Evolutionary conservation across 2,329 filamentous ascomycete genomes (phyloP).

Genomic region (Pseudovirgaria hyperparasitica): DNA sequence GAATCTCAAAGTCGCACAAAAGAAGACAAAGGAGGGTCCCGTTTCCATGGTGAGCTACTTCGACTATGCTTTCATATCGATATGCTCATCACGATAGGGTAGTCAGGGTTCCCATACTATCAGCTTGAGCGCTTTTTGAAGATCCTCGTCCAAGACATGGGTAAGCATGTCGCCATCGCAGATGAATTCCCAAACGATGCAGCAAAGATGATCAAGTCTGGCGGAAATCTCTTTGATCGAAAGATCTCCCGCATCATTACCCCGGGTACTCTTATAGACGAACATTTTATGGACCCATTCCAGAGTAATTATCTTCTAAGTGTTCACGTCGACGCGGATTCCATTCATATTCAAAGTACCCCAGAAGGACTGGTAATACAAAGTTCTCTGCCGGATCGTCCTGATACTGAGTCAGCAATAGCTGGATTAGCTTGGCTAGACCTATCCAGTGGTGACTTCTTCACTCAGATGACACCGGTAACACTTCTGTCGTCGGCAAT

Average conservation of each 20-base stretch:
- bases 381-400: conserved; percentile 13
- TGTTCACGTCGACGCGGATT: conserved; percentile 49
- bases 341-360: no score
- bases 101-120: conserved; percentile 87
- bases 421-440: conserved; percentile 89
- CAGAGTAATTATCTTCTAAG: conserved; percentile 88
- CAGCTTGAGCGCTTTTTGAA: conserved; percentile 91
- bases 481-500: conserved; percentile 65
- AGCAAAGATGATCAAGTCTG: conserved; percentile 56
- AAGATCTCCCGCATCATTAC: conserved; percentile 80
- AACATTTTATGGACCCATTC: conserved; percentile 91
- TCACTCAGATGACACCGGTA: conserved; percentile 63
- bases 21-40: conserved; percentile 52
- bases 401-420: conserved; percentile 21
- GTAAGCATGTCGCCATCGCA: conserved; percentile 82
- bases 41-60: conserved; percentile 63
- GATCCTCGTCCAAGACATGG: conserved; percentile 78
- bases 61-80: no score
- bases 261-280: conserved; percentile 89
- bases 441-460: conserved; percentile 88
- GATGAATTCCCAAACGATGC: conserved; percentile 77
- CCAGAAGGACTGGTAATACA: conserved; percentile 13
- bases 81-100: no score
- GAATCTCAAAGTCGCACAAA: conserved; percentile 73
- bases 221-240: conserved; percentile 73